phyloP scores from a whole-genome alignment of 768 basidiomycete species.

The Hypholoma sublateritium region DNA sequence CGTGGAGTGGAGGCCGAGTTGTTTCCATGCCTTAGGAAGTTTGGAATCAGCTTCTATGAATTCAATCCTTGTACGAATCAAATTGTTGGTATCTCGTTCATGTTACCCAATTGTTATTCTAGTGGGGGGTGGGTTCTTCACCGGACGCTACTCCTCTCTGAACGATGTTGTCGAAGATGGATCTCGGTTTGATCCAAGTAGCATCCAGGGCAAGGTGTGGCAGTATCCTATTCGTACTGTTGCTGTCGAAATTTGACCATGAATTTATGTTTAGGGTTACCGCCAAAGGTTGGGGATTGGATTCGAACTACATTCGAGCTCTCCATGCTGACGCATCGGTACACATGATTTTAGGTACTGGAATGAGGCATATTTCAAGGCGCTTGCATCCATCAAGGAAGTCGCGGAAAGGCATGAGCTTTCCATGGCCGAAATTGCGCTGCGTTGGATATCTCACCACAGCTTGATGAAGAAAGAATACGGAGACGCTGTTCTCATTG shows the following conservation, averaged over 20 bases:
- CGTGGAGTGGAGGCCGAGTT: conserved; percentile 43
- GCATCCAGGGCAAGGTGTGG: conserved; percentile 44
- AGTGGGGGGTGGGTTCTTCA: conserved; percentile 63
- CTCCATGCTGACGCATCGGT: conserved; percentile 43
- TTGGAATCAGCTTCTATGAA: conserved; percentile 52
- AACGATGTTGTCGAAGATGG: conserved; percentile 45
- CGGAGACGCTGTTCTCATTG: conserved; percentile 59
- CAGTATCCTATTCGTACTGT: conserved; percentile 16
- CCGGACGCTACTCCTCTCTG: conserved; percentile 46
- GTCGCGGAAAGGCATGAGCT: conserved; percentile 47
- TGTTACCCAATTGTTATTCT: conserved; percentile 16
- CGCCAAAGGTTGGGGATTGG: conserved; percentile 37
- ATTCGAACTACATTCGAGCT: conserved; percentile 22
- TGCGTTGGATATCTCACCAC: conserved; percentile 66
- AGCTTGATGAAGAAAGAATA: conserved; percentile 45
- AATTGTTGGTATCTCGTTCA: neutral
- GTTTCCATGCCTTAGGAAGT: conserved; percentile 59
- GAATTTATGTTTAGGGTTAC: conserved; percentile 49
- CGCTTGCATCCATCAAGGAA: conserved; percentile 44
- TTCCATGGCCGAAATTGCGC: conserved; percentile 51
- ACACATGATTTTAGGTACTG: conserved; percentile 44
- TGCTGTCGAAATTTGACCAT: conserved; percentile 41
- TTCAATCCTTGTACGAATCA: conserved; percentile 52
- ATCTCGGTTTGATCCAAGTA: conserved; percentile 52
- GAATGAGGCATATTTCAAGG: conserved; percentile 55